A percentile compares a stretch with the other conserved stretches of the same genome.
Conservation (phyloP, 257 asterid species). For the Gynochthodes officinalis region DNA sequence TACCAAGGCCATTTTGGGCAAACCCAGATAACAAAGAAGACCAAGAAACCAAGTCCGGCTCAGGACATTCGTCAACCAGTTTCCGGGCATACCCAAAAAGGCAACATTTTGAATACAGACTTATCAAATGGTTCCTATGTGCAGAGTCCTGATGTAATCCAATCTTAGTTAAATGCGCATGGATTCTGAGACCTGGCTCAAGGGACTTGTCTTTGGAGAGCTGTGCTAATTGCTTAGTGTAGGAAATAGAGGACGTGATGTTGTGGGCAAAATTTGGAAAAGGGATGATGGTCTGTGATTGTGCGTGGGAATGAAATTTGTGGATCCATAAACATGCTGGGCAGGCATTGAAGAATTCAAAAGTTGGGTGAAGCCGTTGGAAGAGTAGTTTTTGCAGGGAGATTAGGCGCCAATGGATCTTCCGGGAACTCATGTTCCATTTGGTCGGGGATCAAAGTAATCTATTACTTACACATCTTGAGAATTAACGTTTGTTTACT, state of each 20-base stretch:
- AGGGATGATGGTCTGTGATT: background rate
- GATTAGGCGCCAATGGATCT: slow-evolving; percentile 25
- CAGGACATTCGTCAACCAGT: slow-evolving; percentile 53
- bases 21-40: slow-evolving; percentile 76
- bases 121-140: slow-evolving; percentile 54
- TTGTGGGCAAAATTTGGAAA: background rate
- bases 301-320: slow-evolving; percentile 7
- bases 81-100: slow-evolving; percentile 45
- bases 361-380: slow-evolving; percentile 16
- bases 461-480: no score
- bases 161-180: slow-evolving; percentile 48
- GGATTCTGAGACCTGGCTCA: slow-evolving; percentile 54
- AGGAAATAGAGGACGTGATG: slow-evolving; percentile 29
- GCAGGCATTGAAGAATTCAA: slow-evolving; percentile 3
- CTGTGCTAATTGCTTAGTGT: slow-evolving; percentile 50
- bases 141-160: slow-evolving; percentile 34
- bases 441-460: background rate
- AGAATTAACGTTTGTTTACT: no score
- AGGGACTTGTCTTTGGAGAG: slow-evolving; percentile 44
- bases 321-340: slow-evolving; percentile 19
- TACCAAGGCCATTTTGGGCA: slow-evolving; percentile 52
- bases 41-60: slow-evolving; percentile 74
- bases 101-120: slow-evolving; percentile 52
- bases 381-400: slow-evolving; percentile 16
- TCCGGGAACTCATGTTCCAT: slow-evolving; percentile 17